Evolutionary conservation across 148 eudicot species (phyloP).

Genomic region (Vaccinium myrtillus): DNA sequence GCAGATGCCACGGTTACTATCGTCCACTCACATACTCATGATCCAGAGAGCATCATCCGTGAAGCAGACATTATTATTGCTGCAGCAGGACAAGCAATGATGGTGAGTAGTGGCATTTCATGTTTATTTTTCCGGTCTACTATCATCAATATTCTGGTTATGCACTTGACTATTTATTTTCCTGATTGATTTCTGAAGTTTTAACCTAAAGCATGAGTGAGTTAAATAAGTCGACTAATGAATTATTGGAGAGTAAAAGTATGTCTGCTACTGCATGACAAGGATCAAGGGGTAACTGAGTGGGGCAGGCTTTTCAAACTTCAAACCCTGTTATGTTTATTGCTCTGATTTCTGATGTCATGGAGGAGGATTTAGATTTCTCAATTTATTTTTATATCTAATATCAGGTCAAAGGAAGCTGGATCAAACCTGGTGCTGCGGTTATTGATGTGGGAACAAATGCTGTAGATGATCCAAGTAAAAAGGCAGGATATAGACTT

Average conservation of each 20-base stretch:
- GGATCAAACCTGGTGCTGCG: constrained; percentile 99
- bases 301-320: background rate
- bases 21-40: constrained; percentile 81
- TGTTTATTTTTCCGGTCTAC: background rate
- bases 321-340: too few relatives aligned
- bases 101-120: constrained; percentile 44
- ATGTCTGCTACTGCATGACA: background rate
- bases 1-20: constrained; percentile 91
- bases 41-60: constrained; percentile 72
- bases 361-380: background rate
- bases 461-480: constrained; percentile 82
- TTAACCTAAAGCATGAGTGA: background rate
- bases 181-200: background rate
- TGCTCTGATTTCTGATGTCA: background rate
- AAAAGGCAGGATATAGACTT: constrained; percentile 81
- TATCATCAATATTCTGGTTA: background rate
- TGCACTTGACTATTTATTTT: background rate
- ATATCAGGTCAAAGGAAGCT: constrained; percentile 83
- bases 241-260: background rate
- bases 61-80: constrained; percentile 95
- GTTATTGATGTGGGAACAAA: constrained; percentile 95
- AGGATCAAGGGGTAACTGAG: background rate
- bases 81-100: constrained; percentile 95
- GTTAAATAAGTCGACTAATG: background rate
- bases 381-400: background rate